Evolutionary conservation across 805 yeast species (phyloP).

Genomic region (Debaryomyces hansenii): DNA sequence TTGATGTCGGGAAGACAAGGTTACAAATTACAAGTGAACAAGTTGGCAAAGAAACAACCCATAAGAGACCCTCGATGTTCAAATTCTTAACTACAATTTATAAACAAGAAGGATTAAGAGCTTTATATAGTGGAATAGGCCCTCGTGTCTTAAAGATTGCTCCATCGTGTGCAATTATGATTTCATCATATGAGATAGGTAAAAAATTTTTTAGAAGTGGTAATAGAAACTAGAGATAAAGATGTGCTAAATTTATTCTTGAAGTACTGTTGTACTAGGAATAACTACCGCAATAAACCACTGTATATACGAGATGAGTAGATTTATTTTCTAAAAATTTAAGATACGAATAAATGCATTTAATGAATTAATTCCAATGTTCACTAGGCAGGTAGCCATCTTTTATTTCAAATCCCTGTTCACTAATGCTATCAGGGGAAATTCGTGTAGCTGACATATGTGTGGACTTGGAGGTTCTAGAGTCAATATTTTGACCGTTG

Average conservation of each 20-base stretch:
- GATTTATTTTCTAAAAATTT: no score
- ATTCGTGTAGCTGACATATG: constrained; percentile 1
- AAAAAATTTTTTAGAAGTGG: constrained; percentile 51
- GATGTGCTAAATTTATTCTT: no score
- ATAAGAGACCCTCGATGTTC: constrained; percentile 58
- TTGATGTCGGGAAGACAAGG: constrained; percentile 96
- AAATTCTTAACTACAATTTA: constrained; percentile 62
- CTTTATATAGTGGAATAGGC: constrained; percentile 82
- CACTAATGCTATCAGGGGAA: constrained; percentile 1
- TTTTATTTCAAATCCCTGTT: constrained; percentile 4
- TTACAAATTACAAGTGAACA: constrained; percentile 59
- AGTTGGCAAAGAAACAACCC: constrained; percentile 5
- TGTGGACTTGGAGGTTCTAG: background rate
- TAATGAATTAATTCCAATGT: constrained; percentile 7
- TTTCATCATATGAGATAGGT: constrained; percentile 88
- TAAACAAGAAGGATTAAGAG: constrained; percentile 71
- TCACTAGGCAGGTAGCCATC: constrained; percentile 7
- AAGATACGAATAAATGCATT: background rate
- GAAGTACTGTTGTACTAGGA: background rate
- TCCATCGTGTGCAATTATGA: constrained; percentile 98
- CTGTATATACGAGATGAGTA: no score
- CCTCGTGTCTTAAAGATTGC: constrained; percentile 92
- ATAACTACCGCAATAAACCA: background rate
- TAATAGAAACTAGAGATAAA: constrained; percentile 5
- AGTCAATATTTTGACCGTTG: constrained; percentile 4